Base-by-base conservation (phyloP, 495 filamentous ascomycete genomes). In the Penicillium samsonianum region DNA sequence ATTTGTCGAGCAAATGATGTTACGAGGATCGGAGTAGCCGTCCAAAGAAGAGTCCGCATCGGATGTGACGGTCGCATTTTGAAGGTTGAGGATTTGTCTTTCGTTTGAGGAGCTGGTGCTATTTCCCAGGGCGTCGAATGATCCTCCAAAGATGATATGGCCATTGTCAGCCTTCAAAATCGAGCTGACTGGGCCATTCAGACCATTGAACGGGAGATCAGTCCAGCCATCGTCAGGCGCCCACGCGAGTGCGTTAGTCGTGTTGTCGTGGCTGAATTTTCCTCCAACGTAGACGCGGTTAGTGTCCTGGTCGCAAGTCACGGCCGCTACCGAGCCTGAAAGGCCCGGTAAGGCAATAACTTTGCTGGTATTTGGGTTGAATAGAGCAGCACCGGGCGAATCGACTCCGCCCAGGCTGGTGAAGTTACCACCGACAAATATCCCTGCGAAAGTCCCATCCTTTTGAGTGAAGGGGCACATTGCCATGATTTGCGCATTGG, bases 391-490 rank as follows among this genome's bases (percentile, higher is more conserved):
- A 28, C 90, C 92, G 45, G 84, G 82, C 12, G 92, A 87, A 69
- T 90, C 76, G 42, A 86, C 77, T 45, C 84, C 85, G 33, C 86
- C 89, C 37, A 98, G 72, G 65, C 89, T 96, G n/a, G 93, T 97
- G 70, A 99, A 99, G 75, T 96, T 98, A 14, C 94, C 94, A 23
- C 87, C 94, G 5, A 97, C 82, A 22, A 97, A 84, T 26, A 96
- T 83, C 12, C 90, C 90, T 17, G 82, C 79, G 35, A 87, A 75
- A 5, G 74, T 82, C 47, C 89, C 90, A 70, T 90, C 79, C 40
- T 80, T 79, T 69, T 82, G 73, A 17, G 84, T 78, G 67, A 93
- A 92, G 19, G 87, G 75, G 74, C 95, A 98, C 89, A 98, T 92
- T 33, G 88, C 80, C 62, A 83, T 80, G 62, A 98, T 96, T 23